These are phyloP conservation scores for Phoma sp. DNA, from an alignment of 2,329 filamentous ascomycete genomes.

Conservation along the genomic window DNA sequence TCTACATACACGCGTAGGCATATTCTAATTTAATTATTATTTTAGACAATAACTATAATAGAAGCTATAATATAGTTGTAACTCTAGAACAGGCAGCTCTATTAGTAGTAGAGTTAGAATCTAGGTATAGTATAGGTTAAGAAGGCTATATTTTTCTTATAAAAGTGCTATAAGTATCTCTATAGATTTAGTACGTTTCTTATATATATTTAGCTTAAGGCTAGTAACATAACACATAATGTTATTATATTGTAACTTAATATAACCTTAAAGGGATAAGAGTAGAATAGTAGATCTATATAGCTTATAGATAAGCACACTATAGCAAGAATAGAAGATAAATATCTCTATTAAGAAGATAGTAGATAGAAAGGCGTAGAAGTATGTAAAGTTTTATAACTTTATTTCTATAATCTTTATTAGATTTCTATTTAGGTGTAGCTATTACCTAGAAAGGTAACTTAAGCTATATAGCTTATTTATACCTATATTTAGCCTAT, in stretches of 20 bases:
- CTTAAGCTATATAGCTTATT: no score
- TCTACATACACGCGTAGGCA: background rate
- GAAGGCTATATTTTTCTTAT: background rate
- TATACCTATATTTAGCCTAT: no score
- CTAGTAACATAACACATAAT: background rate
- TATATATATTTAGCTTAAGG: background rate
- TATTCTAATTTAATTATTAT: background rate
- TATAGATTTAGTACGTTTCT: background rate
- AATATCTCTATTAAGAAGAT: background rate
- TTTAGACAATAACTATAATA: background rate
- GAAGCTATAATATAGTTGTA: background rate
- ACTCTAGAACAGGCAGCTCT: background rate
- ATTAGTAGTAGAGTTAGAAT: background rate
- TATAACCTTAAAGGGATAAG: background rate
- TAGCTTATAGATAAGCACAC: background rate
- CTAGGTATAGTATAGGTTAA: background rate
- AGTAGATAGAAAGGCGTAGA: background rate
- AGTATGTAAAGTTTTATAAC: no score
- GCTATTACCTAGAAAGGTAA: no score
- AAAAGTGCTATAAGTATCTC: background rate
- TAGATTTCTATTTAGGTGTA: no score
- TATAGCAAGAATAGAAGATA: background rate
- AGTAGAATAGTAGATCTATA: background rate
- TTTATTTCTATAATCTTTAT: no score
- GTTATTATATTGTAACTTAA: background rate